Evolutionary conservation across 441 rosid species (phyloP), one percentile per base, ranked within the genome.

Genomic region (Brassica hybrid): DNA sequence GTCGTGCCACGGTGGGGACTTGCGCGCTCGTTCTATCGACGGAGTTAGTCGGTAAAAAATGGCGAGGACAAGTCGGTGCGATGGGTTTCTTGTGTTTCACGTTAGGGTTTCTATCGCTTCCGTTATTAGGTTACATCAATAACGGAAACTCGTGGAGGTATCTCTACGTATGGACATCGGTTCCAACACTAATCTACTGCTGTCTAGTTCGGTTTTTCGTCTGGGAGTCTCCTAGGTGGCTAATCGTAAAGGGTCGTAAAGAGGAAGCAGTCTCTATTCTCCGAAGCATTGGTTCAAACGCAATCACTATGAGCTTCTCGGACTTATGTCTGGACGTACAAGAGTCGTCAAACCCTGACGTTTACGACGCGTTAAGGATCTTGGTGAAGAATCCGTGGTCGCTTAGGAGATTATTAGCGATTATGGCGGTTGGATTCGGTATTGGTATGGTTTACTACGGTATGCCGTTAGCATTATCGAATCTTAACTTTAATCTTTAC

Each of bases 221-320:
- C 13, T 67, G 57, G 0, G 97, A 93, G 71, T 93, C 96, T 5
- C 94, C 96, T 0, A 83, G 97, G 71, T 93, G 96, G 97, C 88
- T 91, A 30, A 78, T 88, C 32, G 76, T 88, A 36, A 81, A 69
- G 10, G 97, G 96, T 4, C 83, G 89, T n/a, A 80, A 70, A 45
- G 87, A 85, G 19, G 91, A 93, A 75, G 94, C 93, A 0, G 14
- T 81, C 45, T 67, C 74, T 11, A 79, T 82, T 30, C 77, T 90
- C 12, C 79, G 76, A 63, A 82, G 82, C 16, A 82, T 90, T 19
- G 58, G 76, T 69, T 69, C 86, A 9, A 70, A 21, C 5, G 69
- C 60, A 10, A 50, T 69, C 38, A 74, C 78, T 38, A 72, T 66
- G 69, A 77, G 81, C 50, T 84, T 84, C 71, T 78, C 87, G 0